A percentile compares a stretch with the other conserved stretches of the same genome.
phyloP scores from a whole-genome alignment of 169 alveolate species.

The Plasmodium malariae region DNA sequence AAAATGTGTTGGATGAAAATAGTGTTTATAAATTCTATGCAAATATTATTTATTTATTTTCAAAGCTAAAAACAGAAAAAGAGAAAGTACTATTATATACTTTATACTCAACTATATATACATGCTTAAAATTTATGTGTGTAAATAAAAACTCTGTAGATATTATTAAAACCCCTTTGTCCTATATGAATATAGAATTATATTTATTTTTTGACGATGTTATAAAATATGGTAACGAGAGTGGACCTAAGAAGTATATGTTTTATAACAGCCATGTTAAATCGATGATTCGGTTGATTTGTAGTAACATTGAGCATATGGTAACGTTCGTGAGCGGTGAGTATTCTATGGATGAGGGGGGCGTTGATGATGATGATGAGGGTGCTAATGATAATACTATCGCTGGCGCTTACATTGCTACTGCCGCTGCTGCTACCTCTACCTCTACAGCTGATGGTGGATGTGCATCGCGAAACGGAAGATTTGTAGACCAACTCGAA shows the following conservation, averaged over 20 bases:
- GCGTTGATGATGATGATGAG: not conserved
- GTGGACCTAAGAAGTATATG: not conserved
- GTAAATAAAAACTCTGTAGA: conserved; percentile 13
- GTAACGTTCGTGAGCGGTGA: conserved; percentile 20
- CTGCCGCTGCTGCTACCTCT: too few relatives aligned
- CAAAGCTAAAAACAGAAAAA: conserved; percentile 20
- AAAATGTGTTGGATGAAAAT: conserved; percentile 43
- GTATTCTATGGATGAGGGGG: not conserved
- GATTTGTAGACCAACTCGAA: too few relatives aligned
- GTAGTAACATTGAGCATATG: conserved; percentile 42
- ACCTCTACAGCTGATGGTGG: not conserved
- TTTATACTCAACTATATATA: conserved; percentile 49
- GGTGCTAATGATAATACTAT: not conserved
- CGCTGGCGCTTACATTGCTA: too few relatives aligned
- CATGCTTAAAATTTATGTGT: conserved; percentile 42
- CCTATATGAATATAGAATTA: conserved; percentile 72
- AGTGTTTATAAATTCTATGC: conserved; percentile 64
- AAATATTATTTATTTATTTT: conserved; percentile 48
- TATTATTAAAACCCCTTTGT: conserved; percentile 51
- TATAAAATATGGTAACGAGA: conserved; percentile 18
- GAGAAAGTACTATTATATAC: conserved; percentile 46
- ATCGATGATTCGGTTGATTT: conserved; percentile 35
- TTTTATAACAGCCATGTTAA: conserved; percentile 10
- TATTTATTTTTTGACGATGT: conserved; percentile 57
- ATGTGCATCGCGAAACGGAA: too few relatives aligned